A percentile compares a stretch with the other conserved stretches of the same genome.
Conservation (phyloP, 352 stramenopile species). For the Pythium coloratum region DNA sequence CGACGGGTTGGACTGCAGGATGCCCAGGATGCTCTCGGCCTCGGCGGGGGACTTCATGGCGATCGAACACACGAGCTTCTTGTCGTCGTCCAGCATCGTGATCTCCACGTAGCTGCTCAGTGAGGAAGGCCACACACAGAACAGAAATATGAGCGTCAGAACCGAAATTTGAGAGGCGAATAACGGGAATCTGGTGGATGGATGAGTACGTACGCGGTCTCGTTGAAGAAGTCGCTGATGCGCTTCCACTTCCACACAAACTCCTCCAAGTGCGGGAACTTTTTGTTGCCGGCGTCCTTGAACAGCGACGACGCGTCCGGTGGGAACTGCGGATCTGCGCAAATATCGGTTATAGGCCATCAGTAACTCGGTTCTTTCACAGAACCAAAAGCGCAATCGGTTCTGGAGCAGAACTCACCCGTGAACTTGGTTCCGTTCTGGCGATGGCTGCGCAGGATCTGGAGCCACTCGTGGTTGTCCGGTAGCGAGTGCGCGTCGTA, state of each 20-base stretch:
- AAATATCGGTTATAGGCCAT: background rate
- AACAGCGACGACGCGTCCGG: conserved; percentile 70
- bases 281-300: conserved; percentile 65
- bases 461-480: conserved; percentile 71
- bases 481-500: conserved; percentile 68
- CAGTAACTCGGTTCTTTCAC: background rate
- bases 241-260: conserved; percentile 85
- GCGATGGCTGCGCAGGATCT: conserved; percentile 72
- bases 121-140: background rate
- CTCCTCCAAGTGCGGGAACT: conserved; percentile 73
- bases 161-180: background rate
- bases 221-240: conserved; percentile 83
- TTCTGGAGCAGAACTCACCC: conserved; percentile 22
- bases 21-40: conserved; percentile 68
- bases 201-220: conserved; percentile 56
- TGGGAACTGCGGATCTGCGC: conserved; percentile 69
- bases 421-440: conserved; percentile 76
- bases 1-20: conserved; percentile 48
- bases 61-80: conserved; percentile 83
- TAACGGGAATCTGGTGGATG: background rate
- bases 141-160: conserved; percentile 1
- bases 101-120: conserved; percentile 62
- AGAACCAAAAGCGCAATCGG: background rate
- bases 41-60: conserved; percentile 79
- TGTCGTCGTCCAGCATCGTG: conserved; percentile 80